Conservation (phyloP, 2,329 filamentous ascomycete species). For the Claviceps digitariae region DNA sequence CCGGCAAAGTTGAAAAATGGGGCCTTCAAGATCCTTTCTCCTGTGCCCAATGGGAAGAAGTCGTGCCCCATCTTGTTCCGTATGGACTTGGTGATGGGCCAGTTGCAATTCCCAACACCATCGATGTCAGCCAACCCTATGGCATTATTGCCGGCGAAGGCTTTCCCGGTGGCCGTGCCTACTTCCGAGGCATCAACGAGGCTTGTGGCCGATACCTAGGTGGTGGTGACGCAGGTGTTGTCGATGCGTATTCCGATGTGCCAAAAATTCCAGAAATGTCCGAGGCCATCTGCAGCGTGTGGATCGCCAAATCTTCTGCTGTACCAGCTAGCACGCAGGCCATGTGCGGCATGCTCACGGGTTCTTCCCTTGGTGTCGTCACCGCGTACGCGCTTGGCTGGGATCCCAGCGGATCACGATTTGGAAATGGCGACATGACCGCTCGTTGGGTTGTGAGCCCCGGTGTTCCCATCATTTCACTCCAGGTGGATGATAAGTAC, state of each 20-base stretch:
- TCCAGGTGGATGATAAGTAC: slow-evolving; percentile 75
- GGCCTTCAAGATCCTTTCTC: slow-evolving; percentile 62
- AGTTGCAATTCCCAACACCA: slow-evolving; percentile 67
- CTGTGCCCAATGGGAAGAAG: slow-evolving; percentile 65
- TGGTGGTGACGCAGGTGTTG: slow-evolving; percentile 42
- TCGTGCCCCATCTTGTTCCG: slow-evolving; percentile 56
- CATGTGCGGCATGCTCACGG: slow-evolving; percentile 68
- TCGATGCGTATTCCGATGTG: slow-evolving; percentile 56
- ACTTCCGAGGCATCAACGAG: slow-evolving; percentile 63
- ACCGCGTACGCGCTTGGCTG: slow-evolving; percentile 66
- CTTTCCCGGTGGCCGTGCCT: slow-evolving; percentile 67
- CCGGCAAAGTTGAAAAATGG: slow-evolving; percentile 68
- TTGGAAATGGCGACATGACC: slow-evolving; percentile 63
- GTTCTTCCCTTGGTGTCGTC: slow-evolving; percentile 71
- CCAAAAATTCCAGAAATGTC: slow-evolving; percentile 57
- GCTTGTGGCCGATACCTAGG: slow-evolving; percentile 63
- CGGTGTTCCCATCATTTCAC: slow-evolving; percentile 77
- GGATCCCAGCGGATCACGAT: slow-evolving; percentile 43
- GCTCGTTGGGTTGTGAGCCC: slow-evolving; percentile 84
- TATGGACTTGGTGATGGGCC: slow-evolving; percentile 72
- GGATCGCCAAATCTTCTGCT: slow-evolving; percentile 73
- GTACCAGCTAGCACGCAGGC: slow-evolving; percentile 62
- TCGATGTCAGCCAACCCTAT: slow-evolving; percentile 80
- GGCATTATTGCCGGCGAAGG: slow-evolving; percentile 79
- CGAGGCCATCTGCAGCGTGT: slow-evolving; percentile 66